These are phyloP conservation scores for Sporisorium sorghi DNA, from an alignment of 1,284 basidiomycete genomes.

Conservation along the genomic window DNA sequence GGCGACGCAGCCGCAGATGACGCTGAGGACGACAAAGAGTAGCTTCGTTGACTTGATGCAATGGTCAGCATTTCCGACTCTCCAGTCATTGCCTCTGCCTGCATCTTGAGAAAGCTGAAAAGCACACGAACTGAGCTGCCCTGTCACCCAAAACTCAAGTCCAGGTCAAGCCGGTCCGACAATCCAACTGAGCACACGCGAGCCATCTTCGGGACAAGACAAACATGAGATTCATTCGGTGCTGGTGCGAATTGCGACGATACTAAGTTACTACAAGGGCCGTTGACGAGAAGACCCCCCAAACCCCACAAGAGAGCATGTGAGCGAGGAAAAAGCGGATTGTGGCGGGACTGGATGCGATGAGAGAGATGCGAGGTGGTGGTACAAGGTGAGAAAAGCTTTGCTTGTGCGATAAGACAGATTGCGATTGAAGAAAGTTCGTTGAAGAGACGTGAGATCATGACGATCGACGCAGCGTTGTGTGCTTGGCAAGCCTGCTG, in stretches of 20 bases:
- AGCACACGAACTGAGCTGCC: too few relatives aligned
- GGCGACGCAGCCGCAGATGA: slow-evolving; percentile 6
- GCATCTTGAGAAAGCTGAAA: too few relatives aligned
- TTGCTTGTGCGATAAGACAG: background rate
- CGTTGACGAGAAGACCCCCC: slow-evolving; percentile 34
- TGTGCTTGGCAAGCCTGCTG: slow-evolving; percentile 6
- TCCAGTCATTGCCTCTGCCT: background rate
- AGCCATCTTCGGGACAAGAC: background rate
- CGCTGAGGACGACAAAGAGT: slow-evolving; percentile 9
- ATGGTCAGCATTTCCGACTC: background rate
- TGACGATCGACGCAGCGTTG: slow-evolving; percentile 14
- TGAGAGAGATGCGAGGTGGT: slow-evolving; percentile 28
- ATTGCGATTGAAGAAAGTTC: background rate
- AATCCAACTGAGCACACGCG: background rate
- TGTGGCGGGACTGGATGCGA: slow-evolving; percentile 39
- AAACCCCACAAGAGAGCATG: slow-evolving; percentile 18
- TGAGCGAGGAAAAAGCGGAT: slow-evolving; percentile 29
- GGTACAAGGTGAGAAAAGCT: slow-evolving; percentile 17
- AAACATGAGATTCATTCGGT: slow-evolving; percentile 27
- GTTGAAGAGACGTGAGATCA: slow-evolving; percentile 5
- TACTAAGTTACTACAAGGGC: slow-evolving; percentile 50
- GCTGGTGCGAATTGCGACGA: slow-evolving; percentile 33
- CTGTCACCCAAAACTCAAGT: too few relatives aligned
- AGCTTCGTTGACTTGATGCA: background rate
- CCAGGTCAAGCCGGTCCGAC: too few relatives aligned